Evolutionary conservation across 2,329 filamentous ascomycete genomes (phyloP), one percentile per base, ranked within the genome.

Genomic region (Diaporthe sp.): DNA sequence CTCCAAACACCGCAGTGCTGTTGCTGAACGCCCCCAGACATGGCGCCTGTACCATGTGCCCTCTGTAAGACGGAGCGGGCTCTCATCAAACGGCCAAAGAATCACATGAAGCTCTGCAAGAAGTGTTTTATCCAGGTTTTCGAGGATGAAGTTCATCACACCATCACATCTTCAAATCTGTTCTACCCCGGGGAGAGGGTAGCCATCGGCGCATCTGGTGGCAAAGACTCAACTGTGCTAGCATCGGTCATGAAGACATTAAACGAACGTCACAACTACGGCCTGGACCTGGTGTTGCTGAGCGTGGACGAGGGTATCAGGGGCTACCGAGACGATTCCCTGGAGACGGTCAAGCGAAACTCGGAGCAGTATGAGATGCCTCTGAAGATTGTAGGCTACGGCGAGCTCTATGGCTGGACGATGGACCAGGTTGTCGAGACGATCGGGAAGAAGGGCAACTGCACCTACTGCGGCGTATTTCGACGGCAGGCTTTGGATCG

Each of bases 361-460:
- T 94, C 96, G 0, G 84, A 90, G 17, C 95, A 98, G 84, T 98
- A 98, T 85, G 92, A 93, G 1, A 97, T 99, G 93, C 92, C 94
- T 0, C 87, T 99, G 67, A 94, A 95, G 80, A 98, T 99, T 74
- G 92, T 99, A 68, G 95, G 96, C 68, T 99, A 99, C 81, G 93
- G 93, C 72, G 94, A 98, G 81, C 88, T 99, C 13, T 99, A 99
- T 83, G 97, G 96, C 12, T 99, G 97, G 97, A 98, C 96, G 1
- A 99, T 99, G 97, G 97, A 99, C 82, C 95, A 98, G 82, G 97
- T 99, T 13, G 97, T 99, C 5, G 94, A 96, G 81, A 95, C 96
- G 65, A 94, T 99, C 70, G 97, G 97, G 20, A 98, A 98, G 87
- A 98, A 98, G 84, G 96, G 96, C 42, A 99, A 99, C 85, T 99